phyloP scores from a whole-genome alignment of 176 grass and related monocot genomes.

The Oryza rufipogon region DNA sequence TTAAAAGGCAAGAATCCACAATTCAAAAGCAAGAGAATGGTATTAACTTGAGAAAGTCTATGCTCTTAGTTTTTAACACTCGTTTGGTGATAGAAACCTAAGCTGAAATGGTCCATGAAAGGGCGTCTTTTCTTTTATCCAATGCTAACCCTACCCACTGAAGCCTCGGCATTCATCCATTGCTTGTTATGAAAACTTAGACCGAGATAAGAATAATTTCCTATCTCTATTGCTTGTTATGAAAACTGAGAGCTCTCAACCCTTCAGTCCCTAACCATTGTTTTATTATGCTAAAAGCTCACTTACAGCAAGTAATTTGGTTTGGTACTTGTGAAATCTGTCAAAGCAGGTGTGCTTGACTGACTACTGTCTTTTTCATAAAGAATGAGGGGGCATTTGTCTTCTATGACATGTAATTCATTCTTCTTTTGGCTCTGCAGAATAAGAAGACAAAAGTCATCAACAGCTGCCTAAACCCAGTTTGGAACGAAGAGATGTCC shows the following conservation, averaged over 20 bases:
- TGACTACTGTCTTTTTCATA: constrained; percentile 12
- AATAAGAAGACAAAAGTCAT: constrained; percentile 88
- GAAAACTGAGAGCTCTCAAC: not conserved
- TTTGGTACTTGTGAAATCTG: constrained; percentile 5
- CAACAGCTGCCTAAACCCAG: constrained; percentile 86
- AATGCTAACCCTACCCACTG: not conserved
- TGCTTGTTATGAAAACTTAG: constrained; percentile 9
- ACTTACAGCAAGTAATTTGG: constrained; percentile 18
- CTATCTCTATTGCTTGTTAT: not conserved
- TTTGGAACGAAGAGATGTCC: constrained; percentile 89
- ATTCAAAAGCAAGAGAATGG: not conserved
- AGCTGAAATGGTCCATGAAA: not conserved
- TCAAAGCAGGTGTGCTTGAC: constrained; percentile 18
- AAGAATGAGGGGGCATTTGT: not conserved
- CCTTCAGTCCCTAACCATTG: not conserved
- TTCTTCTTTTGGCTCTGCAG: constrained; percentile 40
- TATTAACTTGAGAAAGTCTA: not conserved
- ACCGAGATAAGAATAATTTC: not conserved
- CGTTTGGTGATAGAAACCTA: not conserved
- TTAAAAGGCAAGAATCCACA: not conserved
- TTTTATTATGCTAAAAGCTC: not conserved
- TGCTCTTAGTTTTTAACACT: not conserved
- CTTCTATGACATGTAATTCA: constrained; percentile 15
- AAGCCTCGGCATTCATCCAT: not conserved
- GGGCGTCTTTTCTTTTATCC: not conserved